A percentile compares a stretch with the other conserved stretches of the same genome.
phyloP scores from a whole-genome alignment of 495 filamentous ascomycete genomes.

The Astrothelium subdiscretum region DNA sequence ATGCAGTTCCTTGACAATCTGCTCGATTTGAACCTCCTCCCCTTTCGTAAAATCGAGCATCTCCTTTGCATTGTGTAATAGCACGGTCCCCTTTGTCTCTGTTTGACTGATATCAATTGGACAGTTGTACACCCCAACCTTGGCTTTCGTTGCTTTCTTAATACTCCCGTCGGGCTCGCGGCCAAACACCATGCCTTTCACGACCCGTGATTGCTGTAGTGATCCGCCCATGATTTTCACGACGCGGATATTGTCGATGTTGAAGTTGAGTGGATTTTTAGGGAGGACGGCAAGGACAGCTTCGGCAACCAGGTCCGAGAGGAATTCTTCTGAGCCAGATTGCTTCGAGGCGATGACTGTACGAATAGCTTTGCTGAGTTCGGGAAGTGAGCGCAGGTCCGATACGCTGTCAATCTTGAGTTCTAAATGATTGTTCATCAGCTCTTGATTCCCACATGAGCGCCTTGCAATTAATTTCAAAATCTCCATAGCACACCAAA shows the following conservation, averaged over 20 bases:
- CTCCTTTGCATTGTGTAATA: slow-evolving; percentile 93
- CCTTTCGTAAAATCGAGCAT: slow-evolving; percentile 98
- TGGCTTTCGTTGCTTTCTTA: slow-evolving; percentile 84
- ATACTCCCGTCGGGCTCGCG: slow-evolving; percentile 74
- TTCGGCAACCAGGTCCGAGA: slow-evolving; percentile 80
- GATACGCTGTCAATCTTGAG: slow-evolving; percentile 84
- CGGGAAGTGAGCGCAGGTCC: slow-evolving; percentile 62
- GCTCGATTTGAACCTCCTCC: slow-evolving; percentile 85
- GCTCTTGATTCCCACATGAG: neutral
- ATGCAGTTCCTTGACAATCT: slow-evolving; percentile 84
- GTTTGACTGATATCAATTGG: slow-evolving; percentile 92
- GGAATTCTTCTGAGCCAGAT: slow-evolving; percentile 76
- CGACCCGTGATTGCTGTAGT: slow-evolving; percentile 82
- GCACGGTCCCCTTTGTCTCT: slow-evolving; percentile 99
- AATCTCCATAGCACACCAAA: too few species aligned
- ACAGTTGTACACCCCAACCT: slow-evolving; percentile 94
- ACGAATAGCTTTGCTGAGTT: slow-evolving; percentile 88
- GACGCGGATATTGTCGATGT: slow-evolving; percentile 97
- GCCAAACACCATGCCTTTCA: slow-evolving; percentile 97
- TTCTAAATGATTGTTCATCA: slow-evolving; percentile 36
- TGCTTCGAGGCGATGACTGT: slow-evolving; percentile 97
- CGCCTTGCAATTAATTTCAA: neutral
- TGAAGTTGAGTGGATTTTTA: slow-evolving; percentile 97
- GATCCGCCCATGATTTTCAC: slow-evolving; percentile 99
- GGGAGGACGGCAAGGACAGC: slow-evolving; percentile 89